Conservation (phyloP, 2,329 filamentous ascomycete genomes). For the Beauveria caledonica region DNA sequence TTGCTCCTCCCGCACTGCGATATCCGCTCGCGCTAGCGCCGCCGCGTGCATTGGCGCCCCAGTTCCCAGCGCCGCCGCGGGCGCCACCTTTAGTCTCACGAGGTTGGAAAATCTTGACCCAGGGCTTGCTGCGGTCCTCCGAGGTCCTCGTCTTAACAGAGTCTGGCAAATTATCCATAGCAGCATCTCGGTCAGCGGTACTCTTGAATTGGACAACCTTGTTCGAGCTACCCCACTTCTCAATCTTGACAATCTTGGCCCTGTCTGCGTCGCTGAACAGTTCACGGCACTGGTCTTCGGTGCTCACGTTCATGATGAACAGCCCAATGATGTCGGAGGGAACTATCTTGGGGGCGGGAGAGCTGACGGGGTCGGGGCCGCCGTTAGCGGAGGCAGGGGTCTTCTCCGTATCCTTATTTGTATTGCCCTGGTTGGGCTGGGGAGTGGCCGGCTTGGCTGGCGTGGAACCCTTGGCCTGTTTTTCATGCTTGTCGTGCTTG, state of each 20-base stretch:
- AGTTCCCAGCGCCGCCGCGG: constrained; percentile 59
- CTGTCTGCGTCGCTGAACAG: constrained; percentile 79
- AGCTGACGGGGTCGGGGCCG: constrained; percentile 44
- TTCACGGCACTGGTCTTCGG: constrained; percentile 72
- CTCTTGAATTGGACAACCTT: constrained; percentile 82
- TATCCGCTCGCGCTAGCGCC: constrained; percentile 63
- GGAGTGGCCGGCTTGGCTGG: constrained; percentile 36
- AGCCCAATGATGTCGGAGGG: constrained; percentile 69
- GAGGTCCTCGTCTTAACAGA: constrained; percentile 67
- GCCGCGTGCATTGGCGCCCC: constrained; percentile 58
- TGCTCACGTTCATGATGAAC: constrained; percentile 81
- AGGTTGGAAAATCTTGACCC: constrained; percentile 76
- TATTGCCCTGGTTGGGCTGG: constrained; percentile 38
- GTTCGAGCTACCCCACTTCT: constrained; percentile 71
- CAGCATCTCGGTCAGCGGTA: constrained; percentile 69
- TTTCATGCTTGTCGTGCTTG: constrained; percentile 14
- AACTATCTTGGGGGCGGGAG: constrained; percentile 50
- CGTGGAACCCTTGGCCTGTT: constrained; percentile 28
- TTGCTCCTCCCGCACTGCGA: constrained; percentile 72
- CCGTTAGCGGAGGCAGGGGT: constrained; percentile 42
- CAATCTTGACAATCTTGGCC: constrained; percentile 68
- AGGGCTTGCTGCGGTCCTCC: constrained; percentile 68
- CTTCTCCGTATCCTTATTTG: constrained; percentile 51
- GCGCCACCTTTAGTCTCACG: constrained; percentile 49
- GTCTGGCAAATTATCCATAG: constrained; percentile 64